These are phyloP conservation scores for Aureobasidium sp. DNA, from an alignment of 2,329 filamentous ascomycete genomes.

Conservation along the genomic window DNA sequence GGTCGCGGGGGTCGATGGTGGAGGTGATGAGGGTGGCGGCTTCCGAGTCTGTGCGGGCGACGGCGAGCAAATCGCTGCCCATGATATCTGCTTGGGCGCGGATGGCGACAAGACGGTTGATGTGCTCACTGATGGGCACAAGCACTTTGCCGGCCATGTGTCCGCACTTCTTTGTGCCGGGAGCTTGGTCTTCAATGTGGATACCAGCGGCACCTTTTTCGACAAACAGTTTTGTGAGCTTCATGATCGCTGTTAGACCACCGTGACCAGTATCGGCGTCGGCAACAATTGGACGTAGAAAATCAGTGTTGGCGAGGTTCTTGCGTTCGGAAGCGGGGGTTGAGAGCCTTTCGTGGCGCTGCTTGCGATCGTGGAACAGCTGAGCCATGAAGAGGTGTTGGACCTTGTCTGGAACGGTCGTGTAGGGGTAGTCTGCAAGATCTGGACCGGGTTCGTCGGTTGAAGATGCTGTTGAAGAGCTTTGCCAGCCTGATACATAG, in stretches of 20 bases:
- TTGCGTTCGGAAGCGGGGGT: conserved; percentile 63
- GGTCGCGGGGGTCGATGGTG: conserved; percentile 91
- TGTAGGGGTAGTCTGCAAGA: conserved; percentile 90
- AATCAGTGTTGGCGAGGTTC: conserved; percentile 76
- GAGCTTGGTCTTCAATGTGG: conserved; percentile 97
- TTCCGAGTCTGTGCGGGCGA: conserved; percentile 94
- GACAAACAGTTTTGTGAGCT: conserved; percentile 94
- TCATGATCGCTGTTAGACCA: conserved; percentile 97
- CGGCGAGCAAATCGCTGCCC: conserved; percentile 81
- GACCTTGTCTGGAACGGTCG: conserved; percentile 97
- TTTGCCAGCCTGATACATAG: conserved; percentile 98
- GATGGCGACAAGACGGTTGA: conserved; percentile 94
- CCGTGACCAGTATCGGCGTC: conserved; percentile 97
- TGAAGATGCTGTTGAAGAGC: conserved; percentile 87
- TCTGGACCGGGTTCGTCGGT: conserved; percentile 95
- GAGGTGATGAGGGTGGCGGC: conserved; percentile 94
- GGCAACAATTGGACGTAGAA: conserved; percentile 89
- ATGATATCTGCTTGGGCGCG: conserved; percentile 97
- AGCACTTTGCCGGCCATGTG: conserved; percentile 99
- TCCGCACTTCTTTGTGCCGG: conserved; percentile 98
- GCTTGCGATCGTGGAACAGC: conserved; percentile 98
- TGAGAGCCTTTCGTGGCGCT: conserved; percentile 85
- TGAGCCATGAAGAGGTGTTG: conserved; percentile 96
- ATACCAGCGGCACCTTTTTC: conserved; percentile 96
- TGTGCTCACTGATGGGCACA: conserved; percentile 94